These are phyloP conservation scores for Alternaria alternata DNA, from an alignment of 2,329 filamentous ascomycete species.

Conservation along the genomic window DNA sequence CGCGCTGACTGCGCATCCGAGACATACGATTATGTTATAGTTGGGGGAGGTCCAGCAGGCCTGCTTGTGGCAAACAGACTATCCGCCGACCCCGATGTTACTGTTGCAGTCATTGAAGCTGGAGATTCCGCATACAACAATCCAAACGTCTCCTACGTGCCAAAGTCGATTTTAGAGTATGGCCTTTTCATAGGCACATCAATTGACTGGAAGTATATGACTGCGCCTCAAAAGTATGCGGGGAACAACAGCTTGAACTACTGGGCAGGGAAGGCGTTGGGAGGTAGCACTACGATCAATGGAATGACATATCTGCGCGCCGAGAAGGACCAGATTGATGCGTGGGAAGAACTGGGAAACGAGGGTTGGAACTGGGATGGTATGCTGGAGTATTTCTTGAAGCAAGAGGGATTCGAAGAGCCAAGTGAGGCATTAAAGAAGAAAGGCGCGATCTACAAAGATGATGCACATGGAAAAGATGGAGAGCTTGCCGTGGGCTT, in stretches of 20 bases:
- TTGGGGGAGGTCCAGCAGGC: slow-evolving; percentile 46
- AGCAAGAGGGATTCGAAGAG: slow-evolving; percentile 36
- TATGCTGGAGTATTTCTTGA: slow-evolving; percentile 39
- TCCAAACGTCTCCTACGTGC: slow-evolving; percentile 39
- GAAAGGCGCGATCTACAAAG: slow-evolving; percentile 37
- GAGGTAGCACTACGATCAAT: slow-evolving; percentile 56
- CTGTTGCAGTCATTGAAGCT: slow-evolving; percentile 46
- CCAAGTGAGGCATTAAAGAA: slow-evolving; percentile 26
- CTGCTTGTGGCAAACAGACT: slow-evolving; percentile 43
- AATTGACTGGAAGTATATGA: slow-evolving; percentile 55
- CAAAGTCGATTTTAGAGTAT: slow-evolving; percentile 30
- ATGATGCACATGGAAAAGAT: slow-evolving; percentile 28
- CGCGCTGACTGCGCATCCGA: slow-evolving; percentile 17
- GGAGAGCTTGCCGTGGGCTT: slow-evolving; percentile 42
- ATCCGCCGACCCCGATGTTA: slow-evolving; percentile 29
- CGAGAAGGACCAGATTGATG: slow-evolving; percentile 44
- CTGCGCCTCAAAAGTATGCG: slow-evolving; percentile 50
- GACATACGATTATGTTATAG: slow-evolving; percentile 45
- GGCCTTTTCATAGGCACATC: slow-evolving; percentile 33
- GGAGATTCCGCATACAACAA: slow-evolving; percentile 43
- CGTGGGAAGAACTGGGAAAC: slow-evolving; percentile 46
- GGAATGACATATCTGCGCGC: slow-evolving; percentile 50
- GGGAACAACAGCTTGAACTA: slow-evolving; percentile 38
- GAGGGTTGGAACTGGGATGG: slow-evolving; percentile 45
- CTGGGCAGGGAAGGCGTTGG: slow-evolving; percentile 54